Evolutionary conservation across 768 basidiomycete genomes (phyloP).

Genomic region (Amanita exitialis): DNA sequence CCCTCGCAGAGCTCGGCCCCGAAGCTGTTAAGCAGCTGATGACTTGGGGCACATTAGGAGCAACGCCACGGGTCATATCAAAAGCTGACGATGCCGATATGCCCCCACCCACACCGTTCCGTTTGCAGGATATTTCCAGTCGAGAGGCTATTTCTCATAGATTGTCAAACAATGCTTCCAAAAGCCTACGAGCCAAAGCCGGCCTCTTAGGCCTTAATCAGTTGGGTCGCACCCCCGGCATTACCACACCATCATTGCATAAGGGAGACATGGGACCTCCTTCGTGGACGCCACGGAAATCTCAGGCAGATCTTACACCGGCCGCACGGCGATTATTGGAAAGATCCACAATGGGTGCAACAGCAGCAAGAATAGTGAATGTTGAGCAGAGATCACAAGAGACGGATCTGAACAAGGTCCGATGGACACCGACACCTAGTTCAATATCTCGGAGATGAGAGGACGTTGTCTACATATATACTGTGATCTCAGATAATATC

Average conservation of each 20-base stretch:
- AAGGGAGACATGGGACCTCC: slow-evolving; percentile 73
- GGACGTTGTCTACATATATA: slow-evolving; percentile 8
- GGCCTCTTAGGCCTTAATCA: slow-evolving; percentile 37
- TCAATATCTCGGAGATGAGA: slow-evolving; percentile 23
- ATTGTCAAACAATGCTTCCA: slow-evolving; percentile 74
- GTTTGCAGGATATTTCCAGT: slow-evolving; percentile 62
- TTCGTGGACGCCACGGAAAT: slow-evolving; percentile 65
- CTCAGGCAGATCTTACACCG: slow-evolving; percentile 72
- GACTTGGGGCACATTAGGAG: slow-evolving; percentile 93
- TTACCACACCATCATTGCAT: slow-evolving; percentile 20
- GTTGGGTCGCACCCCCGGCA: slow-evolving; percentile 26
- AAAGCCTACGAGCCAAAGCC: slow-evolving; percentile 72
- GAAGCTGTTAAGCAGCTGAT: slow-evolving; percentile 84
- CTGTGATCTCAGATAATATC: background rate
- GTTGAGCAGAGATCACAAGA: slow-evolving; percentile 38
- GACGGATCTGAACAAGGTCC: slow-evolving; percentile 50
- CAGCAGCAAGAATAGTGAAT: slow-evolving; percentile 55
- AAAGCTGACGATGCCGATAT: slow-evolving; percentile 44
- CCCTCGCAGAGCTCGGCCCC: slow-evolving; percentile 72
- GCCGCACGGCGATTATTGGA: slow-evolving; percentile 73
- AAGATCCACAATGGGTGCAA: slow-evolving; percentile 56
- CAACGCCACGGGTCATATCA: slow-evolving; percentile 84
- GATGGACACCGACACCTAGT: slow-evolving; percentile 75
- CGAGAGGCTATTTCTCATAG: slow-evolving; percentile 77
- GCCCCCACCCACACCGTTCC: slow-evolving; percentile 59